phyloP scores from a whole-genome alignment of 495 filamentous ascomycete genomes.

The Trichoderma gamsii region DNA sequence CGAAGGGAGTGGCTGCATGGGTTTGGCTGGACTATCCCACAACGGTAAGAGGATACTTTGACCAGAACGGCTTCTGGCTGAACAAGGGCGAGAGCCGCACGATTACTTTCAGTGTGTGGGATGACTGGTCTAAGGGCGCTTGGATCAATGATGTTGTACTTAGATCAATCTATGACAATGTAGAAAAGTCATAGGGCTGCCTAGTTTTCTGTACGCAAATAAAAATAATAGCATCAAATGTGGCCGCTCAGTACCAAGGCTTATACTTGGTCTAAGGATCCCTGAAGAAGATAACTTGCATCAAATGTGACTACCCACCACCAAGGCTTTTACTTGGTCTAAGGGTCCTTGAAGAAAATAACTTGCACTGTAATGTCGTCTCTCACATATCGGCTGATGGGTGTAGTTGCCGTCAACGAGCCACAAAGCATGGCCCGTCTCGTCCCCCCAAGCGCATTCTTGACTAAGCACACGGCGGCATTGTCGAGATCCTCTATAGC shows the following conservation, averaged over 20 bases:
- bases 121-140: not conserved
- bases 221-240: too few relatives aligned
- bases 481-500: conserved; percentile 46
- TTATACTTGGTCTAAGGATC: not conserved
- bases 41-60: not conserved
- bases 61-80: conserved; percentile 4
- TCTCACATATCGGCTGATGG: conserved; percentile 41
- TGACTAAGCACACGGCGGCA: conserved; percentile 54
- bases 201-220: not conserved
- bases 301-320: too few relatives aligned
- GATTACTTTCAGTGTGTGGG: not conserved
- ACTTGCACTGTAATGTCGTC: conserved; percentile 63
- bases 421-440: conserved; percentile 51
- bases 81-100: conserved; percentile 3
- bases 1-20: not conserved
- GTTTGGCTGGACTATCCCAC: not conserved
- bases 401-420: conserved; percentile 42
- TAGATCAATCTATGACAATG: not conserved
- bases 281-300: conserved; percentile 55
- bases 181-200: not conserved
- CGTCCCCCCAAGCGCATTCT: conserved; percentile 57
- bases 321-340: not conserved
- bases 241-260: too few relatives aligned
- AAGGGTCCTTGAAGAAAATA: conserved; percentile 45
- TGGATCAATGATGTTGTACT: conserved; percentile 3